Percentiles rank a stretch among this genome's conserved stretches.
Conservation (phyloP, 208 protist genomes). For the Phytomonas serpens region DNA sequence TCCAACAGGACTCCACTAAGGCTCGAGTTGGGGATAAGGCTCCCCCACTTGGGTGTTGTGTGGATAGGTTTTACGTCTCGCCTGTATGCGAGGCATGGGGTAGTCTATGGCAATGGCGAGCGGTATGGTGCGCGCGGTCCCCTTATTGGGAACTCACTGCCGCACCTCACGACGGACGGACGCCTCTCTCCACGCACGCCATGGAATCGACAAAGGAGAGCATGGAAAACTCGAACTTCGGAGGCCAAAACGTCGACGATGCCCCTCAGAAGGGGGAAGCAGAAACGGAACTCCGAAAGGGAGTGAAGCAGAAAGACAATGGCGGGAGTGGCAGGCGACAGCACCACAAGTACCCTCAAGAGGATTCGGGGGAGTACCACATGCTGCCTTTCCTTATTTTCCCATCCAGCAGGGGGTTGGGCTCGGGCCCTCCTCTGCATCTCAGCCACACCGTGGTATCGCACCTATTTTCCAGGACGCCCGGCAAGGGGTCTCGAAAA, state of each 20-base stretch:
- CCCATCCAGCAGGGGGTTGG: slow-evolving; percentile 5
- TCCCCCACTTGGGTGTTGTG: slow-evolving; percentile 11
- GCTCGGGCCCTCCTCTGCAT: not conserved
- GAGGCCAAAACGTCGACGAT: no score
- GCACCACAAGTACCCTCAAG: no score
- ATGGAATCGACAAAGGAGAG: not conserved
- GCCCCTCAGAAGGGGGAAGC: no score
- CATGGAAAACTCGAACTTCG: not conserved
- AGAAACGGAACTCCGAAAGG: no score
- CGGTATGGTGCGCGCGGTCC: slow-evolving; percentile 8
- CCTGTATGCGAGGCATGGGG: slow-evolving; percentile 37
- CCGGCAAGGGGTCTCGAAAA: no score
- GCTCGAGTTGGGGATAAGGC: not conserved
- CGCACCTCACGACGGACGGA: no score
- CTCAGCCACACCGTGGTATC: no score
- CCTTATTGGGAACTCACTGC: not conserved
- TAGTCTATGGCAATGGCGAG: slow-evolving; percentile 69
- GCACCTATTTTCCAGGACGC: no score
- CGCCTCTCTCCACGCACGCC: not conserved
- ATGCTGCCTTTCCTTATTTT: slow-evolving; percentile 52
- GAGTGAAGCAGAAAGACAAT: no score
- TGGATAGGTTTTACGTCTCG: slow-evolving; percentile 23
- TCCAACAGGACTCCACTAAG: not conserved
- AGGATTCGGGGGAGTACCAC: slow-evolving; percentile 9
- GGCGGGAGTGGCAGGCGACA: no score